Conservation (phyloP, 2,329 filamentous ascomycete genomes). For the Talaromyces sp. region DNA sequence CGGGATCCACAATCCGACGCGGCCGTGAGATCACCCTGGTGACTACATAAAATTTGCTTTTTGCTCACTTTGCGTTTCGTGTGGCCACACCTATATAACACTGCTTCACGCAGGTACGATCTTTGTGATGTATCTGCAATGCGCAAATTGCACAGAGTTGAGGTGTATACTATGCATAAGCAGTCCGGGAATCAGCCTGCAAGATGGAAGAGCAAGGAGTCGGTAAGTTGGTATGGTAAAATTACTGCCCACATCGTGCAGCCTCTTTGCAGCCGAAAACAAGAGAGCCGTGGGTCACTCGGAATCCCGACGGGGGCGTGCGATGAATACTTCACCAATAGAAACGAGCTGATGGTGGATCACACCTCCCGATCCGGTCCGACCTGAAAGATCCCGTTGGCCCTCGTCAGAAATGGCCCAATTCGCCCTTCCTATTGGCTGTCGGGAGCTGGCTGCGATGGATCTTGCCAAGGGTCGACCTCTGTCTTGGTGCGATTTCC, state of each 20-base stretch:
- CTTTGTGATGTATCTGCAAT: neutral
- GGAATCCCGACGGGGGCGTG: constrained; percentile 15
- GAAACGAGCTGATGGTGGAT: neutral
- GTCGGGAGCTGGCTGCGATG: neutral
- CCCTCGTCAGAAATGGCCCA: neutral
- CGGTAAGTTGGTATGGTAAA: constrained; percentile 2
- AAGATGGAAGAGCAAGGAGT: neutral
- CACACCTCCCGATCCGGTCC: constrained; percentile 10
- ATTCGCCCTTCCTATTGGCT: neutral
- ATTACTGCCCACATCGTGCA: constrained; percentile 9
- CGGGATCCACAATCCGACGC: constrained; percentile 17
- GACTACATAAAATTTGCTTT: neutral
- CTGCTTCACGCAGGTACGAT: neutral
- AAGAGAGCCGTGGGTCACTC: constrained; percentile 14
- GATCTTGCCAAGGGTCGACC: constrained; percentile 3
- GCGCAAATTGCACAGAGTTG: neutral
- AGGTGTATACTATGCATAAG: neutral
- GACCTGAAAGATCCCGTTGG: constrained; percentile 6
- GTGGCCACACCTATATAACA: no score
- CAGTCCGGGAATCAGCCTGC: neutral
- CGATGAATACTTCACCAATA: neutral
- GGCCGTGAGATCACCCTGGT: constrained; percentile 10
- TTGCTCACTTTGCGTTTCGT: neutral
- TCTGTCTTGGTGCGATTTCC: neutral
- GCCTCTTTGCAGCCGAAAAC: constrained; percentile 7